phyloP scores from a whole-genome alignment of 176 grass and related monocot species.

The Rhynchospora breviuscula region DNA sequence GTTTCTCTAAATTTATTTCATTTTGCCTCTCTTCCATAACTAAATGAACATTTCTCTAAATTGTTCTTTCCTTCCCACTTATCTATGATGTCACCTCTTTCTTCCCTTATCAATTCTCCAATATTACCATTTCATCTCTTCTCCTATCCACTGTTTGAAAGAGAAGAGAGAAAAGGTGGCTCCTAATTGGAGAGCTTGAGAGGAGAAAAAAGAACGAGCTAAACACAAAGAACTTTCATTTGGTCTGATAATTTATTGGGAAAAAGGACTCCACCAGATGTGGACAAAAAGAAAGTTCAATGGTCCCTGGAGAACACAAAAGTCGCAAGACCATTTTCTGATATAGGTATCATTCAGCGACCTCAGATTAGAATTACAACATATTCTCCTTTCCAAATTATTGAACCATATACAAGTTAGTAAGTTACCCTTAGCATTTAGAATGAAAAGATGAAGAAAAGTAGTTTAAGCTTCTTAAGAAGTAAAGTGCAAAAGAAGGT shows the following conservation, averaged over 20 bases:
- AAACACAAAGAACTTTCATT: background rate
- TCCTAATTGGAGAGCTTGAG: background rate
- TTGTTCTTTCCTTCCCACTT: background rate
- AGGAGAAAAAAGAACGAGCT: background rate
- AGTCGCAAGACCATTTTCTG: background rate
- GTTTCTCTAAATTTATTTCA: background rate
- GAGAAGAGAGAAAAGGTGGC: background rate
- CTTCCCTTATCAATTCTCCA: background rate
- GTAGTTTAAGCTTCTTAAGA: background rate
- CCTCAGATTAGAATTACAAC: background rate
- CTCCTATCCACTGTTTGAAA: background rate
- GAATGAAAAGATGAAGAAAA: background rate
- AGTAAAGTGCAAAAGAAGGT: background rate
- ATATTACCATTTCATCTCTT: background rate
- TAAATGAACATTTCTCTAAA: background rate
- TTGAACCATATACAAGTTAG: background rate
- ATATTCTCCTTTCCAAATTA: background rate
- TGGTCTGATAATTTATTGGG: background rate
- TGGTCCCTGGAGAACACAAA: background rate
- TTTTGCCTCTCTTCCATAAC: background rate
- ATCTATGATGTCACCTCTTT: background rate
- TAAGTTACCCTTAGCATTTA: background rate
- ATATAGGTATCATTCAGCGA: background rate
- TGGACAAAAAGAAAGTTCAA: background rate
- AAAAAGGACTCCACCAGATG: background rate